Percentiles rank a stretch among this genome's conserved stretches.
These are phyloP conservation scores for Myriosclerotinia scirpicola DNA, from an alignment of 2,329 filamentous ascomycete species.

Conservation along the genomic window DNA sequence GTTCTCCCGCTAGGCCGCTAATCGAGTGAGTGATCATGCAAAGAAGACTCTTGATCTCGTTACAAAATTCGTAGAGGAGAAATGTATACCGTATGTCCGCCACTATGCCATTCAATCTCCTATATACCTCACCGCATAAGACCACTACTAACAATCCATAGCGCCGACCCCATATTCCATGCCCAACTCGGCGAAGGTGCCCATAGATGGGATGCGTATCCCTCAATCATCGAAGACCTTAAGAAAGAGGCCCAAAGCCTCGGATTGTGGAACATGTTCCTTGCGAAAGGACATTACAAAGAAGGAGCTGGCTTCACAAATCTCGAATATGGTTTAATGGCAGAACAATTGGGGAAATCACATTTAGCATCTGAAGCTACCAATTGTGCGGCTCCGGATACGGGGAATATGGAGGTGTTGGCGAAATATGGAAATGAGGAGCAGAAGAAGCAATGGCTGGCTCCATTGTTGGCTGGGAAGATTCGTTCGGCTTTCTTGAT, in stretches of 20 bases:
- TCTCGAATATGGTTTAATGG: conserved; percentile 96
- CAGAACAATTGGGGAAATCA: conserved; percentile 89
- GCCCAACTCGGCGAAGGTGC: conserved; percentile 76
- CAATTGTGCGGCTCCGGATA: conserved; percentile 89
- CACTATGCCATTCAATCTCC: neutral
- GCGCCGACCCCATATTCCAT: conserved; percentile 75
- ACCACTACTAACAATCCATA: conserved; percentile 40
- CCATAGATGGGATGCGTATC: conserved; percentile 77
- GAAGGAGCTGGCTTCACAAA: conserved; percentile 94
- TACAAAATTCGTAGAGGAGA: conserved; percentile 94
- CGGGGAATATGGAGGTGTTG: conserved; percentile 93
- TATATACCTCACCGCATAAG: conserved; percentile 20
- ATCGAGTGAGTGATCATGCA: conserved; percentile 75
- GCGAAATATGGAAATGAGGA: conserved; percentile 86
- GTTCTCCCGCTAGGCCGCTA: conserved; percentile 33
- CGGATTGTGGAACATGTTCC: conserved; percentile 97
- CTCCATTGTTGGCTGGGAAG: conserved; percentile 76
- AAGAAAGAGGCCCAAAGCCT: conserved; percentile 80
- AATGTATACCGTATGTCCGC: conserved; percentile 73
- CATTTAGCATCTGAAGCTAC: conserved; percentile 79
- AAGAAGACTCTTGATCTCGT: conserved; percentile 83
- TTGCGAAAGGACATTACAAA: conserved; percentile 92
- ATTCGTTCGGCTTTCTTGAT: conserved; percentile 90
- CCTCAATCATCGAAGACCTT: conserved; percentile 80
- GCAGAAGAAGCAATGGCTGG: conserved; percentile 83